Evolutionary conservation across 1,139 yeast genomes (phyloP), one percentile per base, ranked within the genome.

Genomic region (Taphrina sp.): DNA sequence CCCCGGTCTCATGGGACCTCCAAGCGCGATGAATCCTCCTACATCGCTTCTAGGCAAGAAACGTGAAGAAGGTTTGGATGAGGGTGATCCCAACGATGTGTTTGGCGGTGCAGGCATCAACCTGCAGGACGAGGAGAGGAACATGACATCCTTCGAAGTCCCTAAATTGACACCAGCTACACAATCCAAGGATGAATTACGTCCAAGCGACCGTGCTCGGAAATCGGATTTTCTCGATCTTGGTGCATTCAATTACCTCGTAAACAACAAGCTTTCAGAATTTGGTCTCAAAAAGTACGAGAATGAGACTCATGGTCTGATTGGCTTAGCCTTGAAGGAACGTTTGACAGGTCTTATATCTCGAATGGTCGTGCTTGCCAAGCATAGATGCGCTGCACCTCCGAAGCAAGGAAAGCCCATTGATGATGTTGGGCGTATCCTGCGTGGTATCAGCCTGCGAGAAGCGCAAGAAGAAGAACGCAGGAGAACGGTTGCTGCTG

Each of bases 391-490:
- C 23, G 54, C 58, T 7, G 49, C 55, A 8, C 58, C 54, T 20
- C 58, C 58, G 19, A 37, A 29, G n/a, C 31, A 52, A 33, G 49
- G 54, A 20, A 38, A 26, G 14, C 49, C 49, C 17, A 39, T 55
- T 24, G 58, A 46, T 22, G 51, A 55, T 47, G 52, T 55, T 19
- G 58, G 55, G 12, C 35, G 49, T 5, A 55, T 38, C 17, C 35
- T 55, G 33, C 45, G 43, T 4, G 55, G 43, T 8, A 46, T 46
- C 22, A 41, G 49, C 23, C 35, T 39, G 16, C 46, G 37, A 12
- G 58, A 55, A 35, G 54, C 53, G 8, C 38, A 37, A 19, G 54
- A 44, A 16, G 58, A 55, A 26, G 58, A 55, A 17, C 41, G 49
- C 14, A n/a, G 49, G 14, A 43, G 58, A 14, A 44, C 58, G 14